Base-by-base conservation (phyloP, 495 filamentous ascomycete genomes). In the Penicillium flavigenum region DNA sequence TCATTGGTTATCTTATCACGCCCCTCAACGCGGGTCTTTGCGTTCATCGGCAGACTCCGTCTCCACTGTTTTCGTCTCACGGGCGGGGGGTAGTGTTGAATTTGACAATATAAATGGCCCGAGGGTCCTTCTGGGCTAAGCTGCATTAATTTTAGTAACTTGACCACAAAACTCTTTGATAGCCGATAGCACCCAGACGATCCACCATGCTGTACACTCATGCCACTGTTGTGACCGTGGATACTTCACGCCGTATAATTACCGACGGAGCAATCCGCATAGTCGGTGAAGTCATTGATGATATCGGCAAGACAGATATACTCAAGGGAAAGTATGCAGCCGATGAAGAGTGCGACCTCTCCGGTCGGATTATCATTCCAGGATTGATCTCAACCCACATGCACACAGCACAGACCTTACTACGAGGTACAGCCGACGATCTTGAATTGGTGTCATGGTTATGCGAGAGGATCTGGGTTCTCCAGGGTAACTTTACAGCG, bases 331-430 rank as follows among this genome's bases (percentile, higher is more conserved):
- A 54, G 39, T 68, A 70, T 39, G 56, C 69, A 16, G 24, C 60
- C 8, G 69, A 73, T 2, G 62, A 72, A n/a, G 57, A 70, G 20
- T 53, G 59, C 19, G 67, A 79, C 51, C 65, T 77, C 6, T 55
- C 62, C 22, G 70, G 73, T 20, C 70, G 70, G 7, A 79, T 81
- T 47, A 59, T 81, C 44, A 75, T 80, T 34, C 79, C 79, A 0
- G 79, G 79, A 0, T 49, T 81, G 26, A 74, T 81, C 50, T 79
- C 74, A 11, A 79, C 77, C 5, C 79, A 81, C 51, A 75, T 77
- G 63, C 79, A 81, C 60, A 73, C 76, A 1, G 76, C 75, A 2
- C 79, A 81, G 61, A 78, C 77, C 2, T 62, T 80, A 3, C 63
- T 81, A 6, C 72, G 77, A n/a, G 79, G 79, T 14, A 64, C 75